Evolutionary conservation across 495 filamentous ascomycete genomes (phyloP).

Genomic region (Penicillium waksmanii): DNA sequence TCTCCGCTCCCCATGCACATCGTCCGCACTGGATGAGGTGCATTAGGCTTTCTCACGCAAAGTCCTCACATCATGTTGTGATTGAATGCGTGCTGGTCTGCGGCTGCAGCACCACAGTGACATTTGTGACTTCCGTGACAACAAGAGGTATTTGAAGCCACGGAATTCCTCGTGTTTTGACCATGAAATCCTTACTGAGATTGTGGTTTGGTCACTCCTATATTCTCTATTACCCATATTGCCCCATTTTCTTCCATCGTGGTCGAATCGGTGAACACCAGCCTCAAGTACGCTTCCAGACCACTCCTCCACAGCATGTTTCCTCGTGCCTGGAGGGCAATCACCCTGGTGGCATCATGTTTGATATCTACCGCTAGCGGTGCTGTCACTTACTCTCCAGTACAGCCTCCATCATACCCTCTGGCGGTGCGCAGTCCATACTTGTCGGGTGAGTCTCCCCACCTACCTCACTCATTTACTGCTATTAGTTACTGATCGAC

Average conservation of each 20-base stretch:
- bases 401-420: slow-evolving; percentile 46
- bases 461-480: neutral
- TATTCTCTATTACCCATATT: neutral
- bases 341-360: slow-evolving; percentile 15
- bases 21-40: slow-evolving; percentile 9
- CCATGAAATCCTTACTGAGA: neutral
- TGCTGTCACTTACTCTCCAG: slow-evolving; percentile 34
- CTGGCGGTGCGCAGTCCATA: slow-evolving; percentile 48
- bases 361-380: slow-evolving; percentile 12
- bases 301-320: slow-evolving; percentile 12
- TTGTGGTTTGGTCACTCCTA: neutral
- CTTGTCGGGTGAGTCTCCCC: slow-evolving; percentile 34
- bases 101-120: too few relatives aligned
- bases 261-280: too few relatives aligned
- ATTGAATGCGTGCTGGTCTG: slow-evolving; percentile 12
- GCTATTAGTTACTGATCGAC: slow-evolving; percentile 9
- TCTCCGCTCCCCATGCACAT: neutral
- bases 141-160: slow-evolving; percentile 21
- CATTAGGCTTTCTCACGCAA: slow-evolving; percentile 21
- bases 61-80: slow-evolving; percentile 28
- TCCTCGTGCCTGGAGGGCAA: slow-evolving; percentile 2
- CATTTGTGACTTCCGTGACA: neutral
- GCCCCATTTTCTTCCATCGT: too few relatives aligned
- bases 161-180: slow-evolving; percentile 7
- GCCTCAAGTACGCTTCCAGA: neutral